Conservation (phyloP, 495 filamentous ascomycete species). For the Hyaloscypha bicolor region DNA sequence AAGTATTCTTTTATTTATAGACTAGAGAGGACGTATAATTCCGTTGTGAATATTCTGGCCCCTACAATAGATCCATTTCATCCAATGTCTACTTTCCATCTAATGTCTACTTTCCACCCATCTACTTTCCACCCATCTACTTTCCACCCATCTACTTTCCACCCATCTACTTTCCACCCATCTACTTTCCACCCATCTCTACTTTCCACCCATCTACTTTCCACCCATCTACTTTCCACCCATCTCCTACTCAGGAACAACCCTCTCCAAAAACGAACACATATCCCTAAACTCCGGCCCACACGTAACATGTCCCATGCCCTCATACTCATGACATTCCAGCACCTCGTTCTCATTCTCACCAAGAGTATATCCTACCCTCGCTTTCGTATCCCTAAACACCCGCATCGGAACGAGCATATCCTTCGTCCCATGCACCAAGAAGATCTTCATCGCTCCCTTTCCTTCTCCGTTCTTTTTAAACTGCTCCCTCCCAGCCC, state of each 20-base stretch:
- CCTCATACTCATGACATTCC: conserved; percentile 24
- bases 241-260: conserved; percentile 14
- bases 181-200: no score
- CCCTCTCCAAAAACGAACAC: conserved; percentile 26
- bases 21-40: background rate
- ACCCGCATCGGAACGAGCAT: conserved; percentile 31
- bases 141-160: no score
- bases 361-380: conserved; percentile 21
- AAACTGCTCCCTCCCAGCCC: conserved; percentile 7
- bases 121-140: no score
- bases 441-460: conserved; percentile 19
- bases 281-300: conserved; percentile 27
- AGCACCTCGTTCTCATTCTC: conserved; percentile 8
- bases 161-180: no score
- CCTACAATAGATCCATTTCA: background rate
- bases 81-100: background rate
- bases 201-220: no score
- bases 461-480: conserved; percentile 6
- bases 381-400: conserved; percentile 24
- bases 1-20: background rate
- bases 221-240: no score
- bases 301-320: conserved; percentile 25
- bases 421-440: conserved; percentile 32
- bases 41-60: background rate
- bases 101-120: no score